Base-by-base conservation (phyloP, 2,329 filamentous ascomycete genomes). In the Fusarium duplospermum region DNA sequence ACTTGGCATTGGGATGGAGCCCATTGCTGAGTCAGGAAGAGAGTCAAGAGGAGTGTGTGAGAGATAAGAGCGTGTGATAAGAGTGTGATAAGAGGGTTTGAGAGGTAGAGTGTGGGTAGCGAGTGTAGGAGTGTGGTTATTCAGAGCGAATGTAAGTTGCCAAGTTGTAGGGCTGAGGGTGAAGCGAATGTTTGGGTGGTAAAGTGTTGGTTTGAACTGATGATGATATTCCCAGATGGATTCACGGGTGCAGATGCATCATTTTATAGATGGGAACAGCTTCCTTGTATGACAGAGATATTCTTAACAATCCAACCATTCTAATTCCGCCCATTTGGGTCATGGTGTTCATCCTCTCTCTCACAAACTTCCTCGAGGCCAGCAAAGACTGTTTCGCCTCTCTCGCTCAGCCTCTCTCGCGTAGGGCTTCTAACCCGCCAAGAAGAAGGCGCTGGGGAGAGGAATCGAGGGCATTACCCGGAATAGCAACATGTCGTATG, bases 401-500 rank as follows among this genome's bases (percentile, higher is more conserved):
- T 27, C 24, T 27, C 22, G 47, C 73, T 72, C 73, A 66, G 70
- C 73, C 73, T 70, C 70, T 66, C 70, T n/a, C 40, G 22, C 36
- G 16, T 11, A 31, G 13, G 7, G 47, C 29, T 33, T 40, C 56
- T 67, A 62, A 64, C 66, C 67, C 16, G 52, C 61, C 62, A 31
- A 45, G 62, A 18, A 10, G 61, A 29, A 52, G 70, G 70, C 61
- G 11, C 36, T 57, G 24, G 10, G 38, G 35, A 10, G 2, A 20
- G 16, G 22, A 40, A 27, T 58, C 24, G 14, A 50, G 8, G 54
- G 6, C n/a, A 50, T 40, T 42, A 24, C 65, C 67, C 13, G 60
- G 65, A 77, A 77, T 77, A 77, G 75, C 16, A 77, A 74, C 73
- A 69, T 52, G 72, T 74, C 75, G 75, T 66, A 69, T 76, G 69